phyloP scores from a whole-genome alignment of 2,329 filamentous ascomycete species.

The Sphaerulina musiva region DNA sequence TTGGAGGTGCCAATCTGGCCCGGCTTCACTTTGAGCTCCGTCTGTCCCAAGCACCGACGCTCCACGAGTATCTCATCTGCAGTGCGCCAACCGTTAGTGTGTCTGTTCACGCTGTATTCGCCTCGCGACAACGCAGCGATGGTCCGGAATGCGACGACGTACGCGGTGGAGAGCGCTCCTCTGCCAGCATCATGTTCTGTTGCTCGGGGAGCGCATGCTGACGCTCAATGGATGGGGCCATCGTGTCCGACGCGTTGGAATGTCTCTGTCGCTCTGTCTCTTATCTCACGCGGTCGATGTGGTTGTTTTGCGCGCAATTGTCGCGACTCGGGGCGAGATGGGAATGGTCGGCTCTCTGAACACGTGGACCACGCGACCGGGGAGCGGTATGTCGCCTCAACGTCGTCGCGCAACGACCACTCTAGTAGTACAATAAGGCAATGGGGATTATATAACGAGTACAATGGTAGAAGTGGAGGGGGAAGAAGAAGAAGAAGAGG shows the following conservation, averaged over 20 bases:
- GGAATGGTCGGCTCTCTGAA: background rate
- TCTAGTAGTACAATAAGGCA: background rate
- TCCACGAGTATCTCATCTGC: conserved; percentile 58
- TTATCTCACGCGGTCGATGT: background rate
- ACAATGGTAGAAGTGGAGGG: background rate
- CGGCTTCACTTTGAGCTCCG: conserved; percentile 77
- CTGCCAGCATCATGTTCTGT: conserved; percentile 59
- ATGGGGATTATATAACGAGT: background rate
- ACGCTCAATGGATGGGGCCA: conserved; percentile 4
- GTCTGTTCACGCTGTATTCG: conserved; percentile 2
- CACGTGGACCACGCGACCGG: background rate
- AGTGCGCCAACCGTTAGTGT: conserved; percentile 14
- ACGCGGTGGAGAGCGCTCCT: conserved; percentile 59
- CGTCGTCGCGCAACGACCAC: background rate
- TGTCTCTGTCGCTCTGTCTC: too few species aligned
- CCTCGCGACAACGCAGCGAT: background rate
- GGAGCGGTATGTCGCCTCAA: background rate
- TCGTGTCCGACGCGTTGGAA: background rate
- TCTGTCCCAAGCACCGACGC: conserved; percentile 85
- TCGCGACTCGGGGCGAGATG: conserved; percentile 1
- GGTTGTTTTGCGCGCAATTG: conserved; percentile 1
- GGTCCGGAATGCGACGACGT: conserved; percentile 35
- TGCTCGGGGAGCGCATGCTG: conserved; percentile 47
- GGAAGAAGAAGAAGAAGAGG: background rate
- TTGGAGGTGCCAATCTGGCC: conserved; percentile 63